Base-by-base conservation (phyloP, 176 grass and related monocot genomes). In the Leersia perrieri region DNA sequence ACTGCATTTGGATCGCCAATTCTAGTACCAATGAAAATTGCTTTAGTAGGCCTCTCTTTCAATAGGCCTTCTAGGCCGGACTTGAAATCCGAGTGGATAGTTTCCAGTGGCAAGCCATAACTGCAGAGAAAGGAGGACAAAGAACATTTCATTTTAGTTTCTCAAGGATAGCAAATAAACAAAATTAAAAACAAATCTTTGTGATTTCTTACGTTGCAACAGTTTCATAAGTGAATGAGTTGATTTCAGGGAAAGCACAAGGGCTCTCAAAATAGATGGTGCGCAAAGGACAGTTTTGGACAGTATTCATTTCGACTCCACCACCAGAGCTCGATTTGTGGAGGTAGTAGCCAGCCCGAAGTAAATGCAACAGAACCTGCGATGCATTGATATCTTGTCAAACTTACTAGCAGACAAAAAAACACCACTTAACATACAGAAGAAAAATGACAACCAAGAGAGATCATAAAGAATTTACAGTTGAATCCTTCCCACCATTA, bases 1-100 rank as follows among this genome's bases (percentile, higher is more conserved):
- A 98, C 96, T 30, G 96, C 96, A 90, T 99, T 99, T 81, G 96
- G 96, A 86, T 99, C 96, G 12, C 96, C 96, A 74, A 99, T 99
- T 91, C 96, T 90, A 73, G 96, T 99, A 55, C 96, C 96, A 81
- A 99, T 90, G 68, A 99, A 99, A 91, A 99, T 99, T 86, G 96
- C 96, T 91, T 91, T 95, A 69, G 90, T 99, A 27, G 90, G 40
- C 73, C 89, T 99, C 84, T 90, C 40, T 83, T 93, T 93, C 8
- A 99, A 31, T 63, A 99, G 80, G 49, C 87, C 78, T 83, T 95
- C 92, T 69, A 99, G 74, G 28, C 96, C 96, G 49, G 96, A 99
- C 82, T 99, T 99, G 73, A 99, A 99, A 90, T 99, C 96, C 40
- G 90, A 93, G 20, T 66, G 78, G 44, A 99, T 95, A 76, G 78